phyloP scores from a whole-genome alignment of 192 early-diverging fungal species.

The Dispira simplex region DNA sequence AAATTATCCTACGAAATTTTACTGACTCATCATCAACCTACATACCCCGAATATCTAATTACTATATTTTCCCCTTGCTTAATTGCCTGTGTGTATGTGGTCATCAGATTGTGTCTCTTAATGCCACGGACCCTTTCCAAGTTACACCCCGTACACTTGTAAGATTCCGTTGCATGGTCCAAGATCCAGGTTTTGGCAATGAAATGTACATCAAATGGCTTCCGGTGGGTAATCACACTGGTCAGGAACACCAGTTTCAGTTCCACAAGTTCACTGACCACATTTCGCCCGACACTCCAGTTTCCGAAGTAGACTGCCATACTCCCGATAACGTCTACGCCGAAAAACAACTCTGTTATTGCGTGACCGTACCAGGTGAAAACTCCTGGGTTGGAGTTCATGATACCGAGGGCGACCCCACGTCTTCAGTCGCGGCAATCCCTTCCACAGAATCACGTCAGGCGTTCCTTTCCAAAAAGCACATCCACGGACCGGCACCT shows the following conservation, averaged over 20 bases:
- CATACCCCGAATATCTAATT: not conserved
- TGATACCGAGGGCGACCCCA: too few relatives aligned
- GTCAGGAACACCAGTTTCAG: not conserved
- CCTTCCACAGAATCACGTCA: too few relatives aligned
- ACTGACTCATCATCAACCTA: not conserved
- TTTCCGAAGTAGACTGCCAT: not conserved
- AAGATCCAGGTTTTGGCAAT: conserved; percentile 59
- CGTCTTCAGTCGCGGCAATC: too few relatives aligned
- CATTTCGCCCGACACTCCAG: conserved; percentile 15
- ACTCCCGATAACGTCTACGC: conserved; percentile 28
- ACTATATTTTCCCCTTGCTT: not conserved
- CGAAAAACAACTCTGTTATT: conserved; percentile 49
- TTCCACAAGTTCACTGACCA: conserved; percentile 21
- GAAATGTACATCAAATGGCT: conserved; percentile 22
- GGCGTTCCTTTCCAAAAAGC: too few relatives aligned
- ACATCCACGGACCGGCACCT: not conserved
- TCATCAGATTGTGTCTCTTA: conserved; percentile 3
- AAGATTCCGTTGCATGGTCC: conserved; percentile 67
- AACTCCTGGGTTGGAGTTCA: conserved; percentile 28
- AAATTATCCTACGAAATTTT: not conserved
- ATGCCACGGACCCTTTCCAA: not conserved
- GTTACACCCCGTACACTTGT: conserved; percentile 24
- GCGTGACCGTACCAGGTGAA: conserved; percentile 56
- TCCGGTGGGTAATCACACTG: not conserved
- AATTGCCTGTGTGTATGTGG: not conserved